A percentile compares a stretch with the other conserved stretches of the same genome.
These are phyloP conservation scores for Populus nigra DNA, from an alignment of 345 rosid species.

Conservation along the genomic window DNA sequence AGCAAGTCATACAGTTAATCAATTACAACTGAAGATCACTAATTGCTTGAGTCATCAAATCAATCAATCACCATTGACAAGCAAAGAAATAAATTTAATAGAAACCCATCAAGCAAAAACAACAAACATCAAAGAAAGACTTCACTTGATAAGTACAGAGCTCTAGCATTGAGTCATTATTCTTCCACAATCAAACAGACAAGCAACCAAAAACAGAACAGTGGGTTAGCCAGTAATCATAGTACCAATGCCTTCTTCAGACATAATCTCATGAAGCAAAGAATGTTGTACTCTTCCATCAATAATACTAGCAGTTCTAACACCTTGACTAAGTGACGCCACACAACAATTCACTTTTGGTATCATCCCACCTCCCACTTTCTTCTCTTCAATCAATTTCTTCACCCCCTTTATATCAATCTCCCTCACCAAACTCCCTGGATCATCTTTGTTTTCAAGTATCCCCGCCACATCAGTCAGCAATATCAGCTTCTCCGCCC, in stretches of 20 bases:
- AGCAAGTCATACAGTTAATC: not conserved
- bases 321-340: conserved; percentile 81
- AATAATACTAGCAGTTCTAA: conserved; percentile 81
- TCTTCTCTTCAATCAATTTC: conserved; percentile 72
- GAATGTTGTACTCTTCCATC: conserved; percentile 87
- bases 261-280: conserved; percentile 81
- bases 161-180: not conserved
- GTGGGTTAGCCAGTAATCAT: conserved; percentile 66
- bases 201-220: not conserved
- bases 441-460: conserved; percentile 55
- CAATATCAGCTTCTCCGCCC: conserved; percentile 86
- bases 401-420: conserved; percentile 79
- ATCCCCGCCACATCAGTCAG: conserved; percentile 90
- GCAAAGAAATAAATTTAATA: not conserved
- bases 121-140: not conserved
- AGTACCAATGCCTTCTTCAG: conserved; percentile 92
- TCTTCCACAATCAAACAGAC: not conserved
- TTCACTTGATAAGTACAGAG: not conserved
- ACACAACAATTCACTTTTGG: conserved; percentile 90
- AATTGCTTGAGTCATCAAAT: not conserved
- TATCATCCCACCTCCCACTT: conserved; percentile 88
- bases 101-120: not conserved
- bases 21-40: not conserved
- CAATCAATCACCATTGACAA: not conserved
- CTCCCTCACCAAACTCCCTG: conserved; percentile 73